Percentiles rank a stretch among this genome's conserved stretches.
phyloP scores from a whole-genome alignment of 345 rosid genomes.

The Aegle marmelos region DNA sequence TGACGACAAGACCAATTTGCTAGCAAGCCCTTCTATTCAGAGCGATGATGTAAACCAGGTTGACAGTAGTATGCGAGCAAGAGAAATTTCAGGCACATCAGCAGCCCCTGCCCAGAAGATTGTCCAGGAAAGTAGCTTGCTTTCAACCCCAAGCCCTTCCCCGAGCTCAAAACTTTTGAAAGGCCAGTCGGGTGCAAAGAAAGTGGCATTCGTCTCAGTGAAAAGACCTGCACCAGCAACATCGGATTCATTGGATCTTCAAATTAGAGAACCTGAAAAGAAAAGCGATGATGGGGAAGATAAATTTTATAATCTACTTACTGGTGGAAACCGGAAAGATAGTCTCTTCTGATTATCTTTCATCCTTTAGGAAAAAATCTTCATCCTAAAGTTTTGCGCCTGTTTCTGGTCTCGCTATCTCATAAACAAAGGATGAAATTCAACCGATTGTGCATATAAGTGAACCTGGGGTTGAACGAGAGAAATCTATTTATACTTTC shows the following conservation, averaged over 20 bases:
- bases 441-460: not conserved
- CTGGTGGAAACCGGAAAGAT: slow-evolving; percentile 34
- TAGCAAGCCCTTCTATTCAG: slow-evolving; percentile 7
- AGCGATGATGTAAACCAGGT: slow-evolving; percentile 4
- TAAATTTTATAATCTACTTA: slow-evolving; percentile 46
- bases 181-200: slow-evolving; percentile 21
- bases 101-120: slow-evolving; percentile 7
- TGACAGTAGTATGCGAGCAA: slow-evolving; percentile 19
- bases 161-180: slow-evolving; percentile 8
- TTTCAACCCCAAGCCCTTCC: slow-evolving; percentile 13
- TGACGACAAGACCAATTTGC: slow-evolving; percentile 6
- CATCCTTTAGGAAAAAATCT: not conserved
- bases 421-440: not conserved
- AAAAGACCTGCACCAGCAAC: slow-evolving; percentile 42
- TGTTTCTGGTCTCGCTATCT: not conserved
- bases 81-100: slow-evolving; percentile 12
- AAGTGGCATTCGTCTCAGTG: slow-evolving; percentile 67
- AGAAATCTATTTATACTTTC: not conserved
- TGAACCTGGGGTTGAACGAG: not conserved
- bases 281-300: slow-evolving; percentile 26
- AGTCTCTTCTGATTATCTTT: slow-evolving; percentile 26
- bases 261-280: slow-evolving; percentile 15
- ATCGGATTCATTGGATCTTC: slow-evolving; percentile 20
- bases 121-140: slow-evolving; percentile 8
- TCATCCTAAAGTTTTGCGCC: not conserved